phyloP scores from a whole-genome alignment of 2,329 filamentous ascomycete species.

The Chaetomiaceae sp. region DNA sequence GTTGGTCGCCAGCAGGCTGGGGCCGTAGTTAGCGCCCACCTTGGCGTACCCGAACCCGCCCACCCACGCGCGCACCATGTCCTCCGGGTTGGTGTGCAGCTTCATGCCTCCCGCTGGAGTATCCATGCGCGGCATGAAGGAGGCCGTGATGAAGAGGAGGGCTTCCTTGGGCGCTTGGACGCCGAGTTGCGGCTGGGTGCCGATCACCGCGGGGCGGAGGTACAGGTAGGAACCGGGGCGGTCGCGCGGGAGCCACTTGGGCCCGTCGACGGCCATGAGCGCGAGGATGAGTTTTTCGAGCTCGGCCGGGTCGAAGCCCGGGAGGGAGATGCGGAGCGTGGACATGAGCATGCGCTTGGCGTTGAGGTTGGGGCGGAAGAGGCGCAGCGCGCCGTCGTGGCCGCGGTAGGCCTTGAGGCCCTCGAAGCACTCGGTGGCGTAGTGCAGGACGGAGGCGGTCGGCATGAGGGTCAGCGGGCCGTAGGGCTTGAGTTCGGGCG shows the following conservation, averaged over 20 bases:
- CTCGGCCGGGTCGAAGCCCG: constrained; percentile 65
- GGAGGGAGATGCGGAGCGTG: constrained; percentile 65
- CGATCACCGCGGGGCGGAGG: constrained; percentile 82
- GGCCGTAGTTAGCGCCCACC: constrained; percentile 90
- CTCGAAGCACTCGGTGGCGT: constrained; percentile 89
- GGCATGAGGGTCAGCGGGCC: constrained; percentile 74
- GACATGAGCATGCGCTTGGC: constrained; percentile 60
- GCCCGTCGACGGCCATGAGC: constrained; percentile 67
- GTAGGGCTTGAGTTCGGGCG: constrained; percentile 71
- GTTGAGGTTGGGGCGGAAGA: constrained; percentile 75
- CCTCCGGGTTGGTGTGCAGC: constrained; percentile 72
- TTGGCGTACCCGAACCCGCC: constrained; percentile 91
- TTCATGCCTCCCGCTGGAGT: constrained; percentile 56
- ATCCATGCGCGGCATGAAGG: constrained; percentile 57
- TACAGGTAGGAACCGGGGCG: constrained; percentile 72
- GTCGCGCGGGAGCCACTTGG: constrained; percentile 72
- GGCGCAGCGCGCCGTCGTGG: constrained; percentile 65
- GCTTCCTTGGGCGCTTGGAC: constrained; percentile 76
- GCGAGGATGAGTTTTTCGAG: constrained; percentile 69
- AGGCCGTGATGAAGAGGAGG: constrained; percentile 79
- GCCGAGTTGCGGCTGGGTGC: constrained; percentile 73
- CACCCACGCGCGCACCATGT: constrained; percentile 87
- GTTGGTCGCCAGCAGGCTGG: constrained; percentile 70
- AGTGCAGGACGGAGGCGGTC: constrained; percentile 77
- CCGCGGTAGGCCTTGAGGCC: constrained; percentile 79